Conservation (phyloP, 2,329 filamentous ascomycete species). For the Xylaria sp. region DNA sequence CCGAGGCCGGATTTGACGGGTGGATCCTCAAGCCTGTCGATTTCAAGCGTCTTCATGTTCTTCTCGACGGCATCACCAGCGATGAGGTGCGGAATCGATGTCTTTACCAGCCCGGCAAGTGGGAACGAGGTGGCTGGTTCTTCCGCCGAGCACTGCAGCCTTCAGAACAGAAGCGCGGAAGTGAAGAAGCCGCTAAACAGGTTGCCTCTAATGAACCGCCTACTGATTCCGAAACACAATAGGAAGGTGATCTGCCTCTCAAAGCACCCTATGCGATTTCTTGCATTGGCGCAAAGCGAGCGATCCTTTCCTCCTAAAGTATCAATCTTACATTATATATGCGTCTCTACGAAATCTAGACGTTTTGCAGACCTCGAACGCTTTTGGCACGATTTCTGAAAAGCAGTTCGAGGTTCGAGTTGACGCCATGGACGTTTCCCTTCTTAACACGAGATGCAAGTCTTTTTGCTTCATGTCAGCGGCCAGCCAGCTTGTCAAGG, state of each 20-base stretch:
- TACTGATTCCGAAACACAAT: background rate
- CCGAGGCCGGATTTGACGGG: constrained; percentile 83
- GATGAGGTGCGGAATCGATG: constrained; percentile 66
- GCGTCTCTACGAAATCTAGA: background rate
- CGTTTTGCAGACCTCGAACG: background rate
- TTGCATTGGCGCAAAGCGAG: background rate
- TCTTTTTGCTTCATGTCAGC: background rate
- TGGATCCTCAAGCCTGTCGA: constrained; percentile 93
- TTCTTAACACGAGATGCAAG: background rate
- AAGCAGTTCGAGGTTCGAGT: background rate
- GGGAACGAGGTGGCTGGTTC: constrained; percentile 92
- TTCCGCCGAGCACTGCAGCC: constrained; percentile 15
- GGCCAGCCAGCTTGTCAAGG: background rate
- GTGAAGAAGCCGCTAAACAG: background rate
- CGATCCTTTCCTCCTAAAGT: background rate
- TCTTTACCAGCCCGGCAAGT: constrained; percentile 75
- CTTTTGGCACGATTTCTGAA: background rate
- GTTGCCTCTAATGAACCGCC: background rate
- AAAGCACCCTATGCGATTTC: background rate
- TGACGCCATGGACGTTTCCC: background rate
- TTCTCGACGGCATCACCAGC: constrained; percentile 76
- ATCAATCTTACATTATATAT: background rate
- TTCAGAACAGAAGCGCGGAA: background rate
- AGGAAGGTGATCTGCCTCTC: background rate
- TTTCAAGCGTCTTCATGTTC: constrained; percentile 75